Base-by-base conservation (phyloP, 2,329 filamentous ascomycete species). In the Cytospora schulzeri region DNA sequence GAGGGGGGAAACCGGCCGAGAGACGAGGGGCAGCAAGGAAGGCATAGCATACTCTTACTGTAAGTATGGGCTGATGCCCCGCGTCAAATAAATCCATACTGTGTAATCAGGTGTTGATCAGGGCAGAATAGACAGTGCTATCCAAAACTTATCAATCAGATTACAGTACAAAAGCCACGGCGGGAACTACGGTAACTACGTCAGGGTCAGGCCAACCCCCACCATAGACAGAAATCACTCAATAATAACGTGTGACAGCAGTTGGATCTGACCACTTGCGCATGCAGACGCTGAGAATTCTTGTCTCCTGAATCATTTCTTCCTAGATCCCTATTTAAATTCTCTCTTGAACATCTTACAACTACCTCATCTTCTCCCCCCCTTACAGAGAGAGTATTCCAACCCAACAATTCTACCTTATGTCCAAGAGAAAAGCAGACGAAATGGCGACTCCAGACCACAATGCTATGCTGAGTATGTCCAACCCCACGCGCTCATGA, bases 391-490 rank as follows among this genome's bases (percentile, higher is more conserved):
- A 31, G 54, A 53, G n/a, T 17, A 55, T 50, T 31, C 19, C 41
- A 38, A 62, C 50, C 54, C 31, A 31, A 41, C 15, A 19, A 12
- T 8, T 14, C 17, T 19, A 35, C 35, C 55, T 5, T n/a, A 65
- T 65, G 65, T 67, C 65, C 35, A 67, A 67, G 58, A 67, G 62
- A 65, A 67, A 66, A 60, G 33, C 60, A 66, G 63, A 70, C 74
- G 76, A 71, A 72, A 84, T 83, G 81, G 78, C 82, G 75, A 81
- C 80, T 72, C 81, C 83, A 72, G 81, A 83, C 69, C 84, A 86
- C 62, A 86, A 86, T 76, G 84, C 84, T 72, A 86, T 84, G 77
- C 81, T 87, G 75, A 86, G 83, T 86, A 85, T 76, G 83, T 85
- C 76, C 68, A 70, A 70, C 73, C 71, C 71, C 70, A 70, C 68